These are phyloP conservation scores for Priceomyces medius DNA, from an alignment of 805 yeast genomes.

Conservation along the genomic window DNA sequence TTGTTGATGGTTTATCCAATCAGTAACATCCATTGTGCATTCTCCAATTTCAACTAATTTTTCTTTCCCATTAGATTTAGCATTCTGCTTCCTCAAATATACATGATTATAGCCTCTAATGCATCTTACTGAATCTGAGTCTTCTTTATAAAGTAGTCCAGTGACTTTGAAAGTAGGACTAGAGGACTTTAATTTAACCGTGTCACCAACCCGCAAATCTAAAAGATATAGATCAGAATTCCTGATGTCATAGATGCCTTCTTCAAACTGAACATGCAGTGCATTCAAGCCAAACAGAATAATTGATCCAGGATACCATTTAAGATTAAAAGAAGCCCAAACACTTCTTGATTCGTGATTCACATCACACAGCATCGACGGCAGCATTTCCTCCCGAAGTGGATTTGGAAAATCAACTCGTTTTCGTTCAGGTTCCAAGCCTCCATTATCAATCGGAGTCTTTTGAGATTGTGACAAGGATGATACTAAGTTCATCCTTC, in stretches of 20 bases:
- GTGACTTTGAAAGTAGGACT: constrained; percentile 40
- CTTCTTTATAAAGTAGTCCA: constrained; percentile 34
- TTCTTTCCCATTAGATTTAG: constrained; percentile 9
- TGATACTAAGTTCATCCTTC: not conserved
- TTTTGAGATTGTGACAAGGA: not conserved
- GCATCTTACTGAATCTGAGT: constrained; percentile 42
- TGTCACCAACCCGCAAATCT: constrained; percentile 60
- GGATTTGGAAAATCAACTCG: not conserved
- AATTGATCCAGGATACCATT: constrained; percentile 51
- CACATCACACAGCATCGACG: constrained; percentile 1
- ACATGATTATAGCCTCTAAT: constrained; percentile 61
- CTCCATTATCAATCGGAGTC: not conserved
- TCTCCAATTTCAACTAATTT: constrained; percentile 28
- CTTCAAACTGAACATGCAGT: constrained; percentile 41
- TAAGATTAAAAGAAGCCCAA: constrained; percentile 53
- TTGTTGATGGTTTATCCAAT: constrained; percentile 40
- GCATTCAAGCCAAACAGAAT: constrained; percentile 23
- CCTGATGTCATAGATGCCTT: constrained; percentile 33
- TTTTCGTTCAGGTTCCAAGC: not conserved
- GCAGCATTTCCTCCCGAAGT: constrained; percentile 13
- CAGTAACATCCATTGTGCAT: constrained; percentile 38
- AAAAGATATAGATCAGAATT: constrained; percentile 43
- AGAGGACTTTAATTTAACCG: constrained; percentile 34
- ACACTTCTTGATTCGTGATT: constrained; percentile 34
- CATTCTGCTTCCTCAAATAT: constrained; percentile 27